Conservation (phyloP, 352 stramenopile genomes). For the Globisporangium radiosum region DNA sequence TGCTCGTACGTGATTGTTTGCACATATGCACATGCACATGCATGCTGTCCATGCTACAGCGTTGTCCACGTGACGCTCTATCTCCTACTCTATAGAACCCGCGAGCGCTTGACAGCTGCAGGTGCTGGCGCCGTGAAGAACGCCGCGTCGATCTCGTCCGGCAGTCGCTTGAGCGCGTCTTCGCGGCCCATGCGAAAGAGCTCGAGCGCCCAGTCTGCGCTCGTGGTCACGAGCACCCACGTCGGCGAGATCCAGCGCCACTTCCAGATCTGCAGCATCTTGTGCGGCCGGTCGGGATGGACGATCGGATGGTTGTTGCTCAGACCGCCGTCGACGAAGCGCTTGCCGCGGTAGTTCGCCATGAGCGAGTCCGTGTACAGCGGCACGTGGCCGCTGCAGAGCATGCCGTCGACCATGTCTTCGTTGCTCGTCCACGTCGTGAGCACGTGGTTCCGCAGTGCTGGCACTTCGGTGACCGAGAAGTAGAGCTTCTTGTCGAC, state of each 20-base stretch:
- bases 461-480: constrained; percentile 65
- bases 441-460: constrained; percentile 61
- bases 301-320: constrained; percentile 63
- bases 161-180: constrained; percentile 58
- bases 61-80: too few relatives aligned
- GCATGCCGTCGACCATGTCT: constrained; percentile 79
- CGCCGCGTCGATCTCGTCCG: constrained; percentile 40
- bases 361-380: constrained; percentile 67
- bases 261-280: constrained; percentile 82
- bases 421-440: constrained; percentile 71
- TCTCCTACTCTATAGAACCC: background rate
- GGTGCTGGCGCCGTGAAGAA: constrained; percentile 9
- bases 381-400: constrained; percentile 65
- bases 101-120: constrained; percentile 3
- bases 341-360: constrained; percentile 58
- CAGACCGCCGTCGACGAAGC: constrained; percentile 67
- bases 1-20: too few relatives aligned
- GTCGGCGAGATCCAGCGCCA: constrained; percentile 74
- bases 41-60: background rate
- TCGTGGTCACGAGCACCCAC: constrained; percentile 73
- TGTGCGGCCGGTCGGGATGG: constrained; percentile 46
- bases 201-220: constrained; percentile 63
- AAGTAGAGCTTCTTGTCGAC: constrained; percentile 72
- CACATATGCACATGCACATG: background rate
- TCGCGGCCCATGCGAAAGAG: constrained; percentile 74